These are phyloP conservation scores for Bryum argenteum DNA, from an alignment of 225 moss, liverwort and hornwort species.

Conservation along the genomic window DNA sequence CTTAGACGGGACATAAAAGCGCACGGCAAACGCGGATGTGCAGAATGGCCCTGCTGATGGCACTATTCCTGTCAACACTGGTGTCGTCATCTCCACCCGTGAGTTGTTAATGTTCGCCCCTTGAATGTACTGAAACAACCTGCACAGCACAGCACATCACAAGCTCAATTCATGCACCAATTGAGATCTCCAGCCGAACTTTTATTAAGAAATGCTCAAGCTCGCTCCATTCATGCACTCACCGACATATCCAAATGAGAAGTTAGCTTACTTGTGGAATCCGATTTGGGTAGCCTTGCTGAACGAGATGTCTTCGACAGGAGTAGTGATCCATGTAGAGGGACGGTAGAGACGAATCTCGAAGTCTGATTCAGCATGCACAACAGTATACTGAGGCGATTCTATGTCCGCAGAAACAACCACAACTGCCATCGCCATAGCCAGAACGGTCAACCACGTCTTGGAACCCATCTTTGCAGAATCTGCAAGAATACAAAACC, in stretches of 20 bases:
- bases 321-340: constrained; percentile 50
- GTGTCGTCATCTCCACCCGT: constrained; percentile 81
- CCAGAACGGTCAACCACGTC: constrained; percentile 41
- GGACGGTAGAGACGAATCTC: constrained; percentile 65
- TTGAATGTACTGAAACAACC: constrained; percentile 90
- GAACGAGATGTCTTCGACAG: constrained; percentile 67
- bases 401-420: constrained; percentile 34
- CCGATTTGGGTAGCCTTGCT: constrained; percentile 63
- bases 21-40: constrained; percentile 81
- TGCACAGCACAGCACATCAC: constrained; percentile 29
- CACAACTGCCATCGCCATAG: constrained; percentile 31
- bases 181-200: too few relatives aligned
- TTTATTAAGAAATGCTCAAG: not conserved
- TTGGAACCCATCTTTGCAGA: constrained; percentile 37
- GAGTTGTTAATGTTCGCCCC: constrained; percentile 87
- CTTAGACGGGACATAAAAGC: constrained; percentile 65
- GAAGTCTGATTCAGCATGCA: constrained; percentile 58
- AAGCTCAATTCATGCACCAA: not conserved
- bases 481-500: constrained; percentile 31
- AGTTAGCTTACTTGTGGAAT: constrained; percentile 51
- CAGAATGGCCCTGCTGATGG: constrained; percentile 97
- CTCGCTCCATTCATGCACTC: too few relatives aligned
- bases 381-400: constrained; percentile 52
- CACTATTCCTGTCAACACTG: constrained; percentile 88
- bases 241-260: too few relatives aligned